Evolutionary conservation across 163 green algal species (phyloP), one percentile per base, ranked within the genome.

Genomic region (Scenedesmus sp.): DNA sequence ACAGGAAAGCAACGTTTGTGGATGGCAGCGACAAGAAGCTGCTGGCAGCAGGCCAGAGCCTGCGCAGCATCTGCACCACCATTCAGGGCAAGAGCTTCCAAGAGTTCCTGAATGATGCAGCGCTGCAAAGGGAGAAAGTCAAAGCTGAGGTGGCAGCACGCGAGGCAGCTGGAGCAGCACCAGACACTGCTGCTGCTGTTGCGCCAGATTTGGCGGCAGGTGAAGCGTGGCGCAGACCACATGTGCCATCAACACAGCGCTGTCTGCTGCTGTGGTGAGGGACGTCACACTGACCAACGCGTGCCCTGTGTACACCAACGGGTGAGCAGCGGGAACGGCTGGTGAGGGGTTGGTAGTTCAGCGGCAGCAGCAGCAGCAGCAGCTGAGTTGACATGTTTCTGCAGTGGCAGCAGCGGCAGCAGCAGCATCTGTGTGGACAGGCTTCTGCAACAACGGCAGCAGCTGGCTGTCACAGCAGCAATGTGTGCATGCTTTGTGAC

Each of bases 301-400:
- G 26, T 86, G 81, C 34, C 81, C 81, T 26, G 81, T 86, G 18
- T 86, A 86, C 18, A 59, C 52, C 34, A 86, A 86, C 55, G 81
- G 81, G 52, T 86, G 23, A 79, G 67, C 23, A 52, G 67, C 20
- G 12, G 23, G 23, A 52, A 23, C 67, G 26, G 18, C 5, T 16
- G 3, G 66, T 76, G 26, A 26, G 26, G 26, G 26, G 26, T 26
- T 26, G 26, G 26, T 26, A 26, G 26, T 26, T 26, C 26, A 26
- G 1, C 15, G 7, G 66, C 15, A 76, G 9, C 62, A 70, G 66
- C 16, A 34, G 15, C 8, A 15, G n/a, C 16, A 64, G 59, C 59
- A 64, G 62, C 62, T 16, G 62, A 23, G 6, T 16, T 13, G 18
- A 13, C 62, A 70, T 6, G 23, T 23, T 52, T 20, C 67, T 2